These are phyloP conservation scores for Claviceps capensis DNA, from an alignment of 2,329 filamentous ascomycete species.

Conservation along the genomic window DNA sequence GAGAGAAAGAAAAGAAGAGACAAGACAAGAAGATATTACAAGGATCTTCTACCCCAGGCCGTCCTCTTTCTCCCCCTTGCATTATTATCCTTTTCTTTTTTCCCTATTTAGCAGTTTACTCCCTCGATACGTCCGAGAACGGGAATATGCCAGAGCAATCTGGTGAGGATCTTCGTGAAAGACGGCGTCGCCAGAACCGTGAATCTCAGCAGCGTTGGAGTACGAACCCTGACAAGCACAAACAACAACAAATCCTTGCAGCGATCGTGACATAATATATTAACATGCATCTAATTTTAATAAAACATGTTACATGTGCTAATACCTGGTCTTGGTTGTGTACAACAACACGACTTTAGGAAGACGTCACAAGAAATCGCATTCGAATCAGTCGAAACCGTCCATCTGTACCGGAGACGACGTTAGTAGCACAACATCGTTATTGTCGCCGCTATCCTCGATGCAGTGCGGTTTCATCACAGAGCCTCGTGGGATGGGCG, in stretches of 20 bases:
- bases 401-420: background rate
- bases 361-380: background rate
- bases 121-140: background rate
- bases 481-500: background rate
- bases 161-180: constrained; percentile 9
- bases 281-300: background rate
- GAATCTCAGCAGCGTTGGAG: constrained; percentile 1
- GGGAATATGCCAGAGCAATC: constrained; percentile 10
- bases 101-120: background rate
- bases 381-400: background rate
- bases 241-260: background rate
- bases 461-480: background rate
- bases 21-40: too few relatives aligned
- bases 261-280: background rate
- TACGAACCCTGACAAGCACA: background rate
- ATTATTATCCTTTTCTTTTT: background rate
- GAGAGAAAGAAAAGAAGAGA: too few relatives aligned
- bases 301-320: background rate
- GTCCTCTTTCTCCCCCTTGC: background rate
- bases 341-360: background rate
- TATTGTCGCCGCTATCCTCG: background rate
- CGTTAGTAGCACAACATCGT: background rate
- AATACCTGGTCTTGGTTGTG: background rate
- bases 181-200: background rate
- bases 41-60: background rate